phyloP scores from a whole-genome alignment of 1,284 basidiomycete species.

The Cryptococcus sp. region DNA sequence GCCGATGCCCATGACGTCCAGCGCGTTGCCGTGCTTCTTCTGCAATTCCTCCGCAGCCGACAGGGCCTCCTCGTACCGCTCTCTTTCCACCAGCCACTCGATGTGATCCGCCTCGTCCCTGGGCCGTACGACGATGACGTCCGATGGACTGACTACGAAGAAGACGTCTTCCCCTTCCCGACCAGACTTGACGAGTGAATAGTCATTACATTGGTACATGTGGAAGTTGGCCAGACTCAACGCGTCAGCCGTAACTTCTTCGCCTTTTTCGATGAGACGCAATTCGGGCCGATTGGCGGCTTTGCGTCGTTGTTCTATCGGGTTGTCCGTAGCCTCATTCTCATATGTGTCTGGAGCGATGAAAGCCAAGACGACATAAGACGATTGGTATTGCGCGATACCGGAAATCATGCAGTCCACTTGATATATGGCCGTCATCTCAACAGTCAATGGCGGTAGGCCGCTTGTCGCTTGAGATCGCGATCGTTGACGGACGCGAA shows the following conservation, averaged over 20 bases:
- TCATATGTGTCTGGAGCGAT: slow-evolving; percentile 53
- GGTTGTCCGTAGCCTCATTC: slow-evolving; percentile 71
- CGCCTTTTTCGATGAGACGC: slow-evolving; percentile 86
- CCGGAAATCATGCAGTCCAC: slow-evolving; percentile 95
- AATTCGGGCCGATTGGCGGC: slow-evolving; percentile 87
- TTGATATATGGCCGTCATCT: slow-evolving; percentile 88
- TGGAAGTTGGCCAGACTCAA: slow-evolving; percentile 77
- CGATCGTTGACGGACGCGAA: slow-evolving; percentile 65
- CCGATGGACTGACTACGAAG: slow-evolving; percentile 84
- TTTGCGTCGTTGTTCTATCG: slow-evolving; percentile 71
- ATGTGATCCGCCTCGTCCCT: slow-evolving; percentile 89
- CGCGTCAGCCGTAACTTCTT: slow-evolving; percentile 85
- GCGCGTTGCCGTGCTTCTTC: slow-evolving; percentile 52
- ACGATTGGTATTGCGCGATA: slow-evolving; percentile 72
- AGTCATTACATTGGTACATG: slow-evolving; percentile 90
- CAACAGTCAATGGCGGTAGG: slow-evolving; percentile 58
- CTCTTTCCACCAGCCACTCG: slow-evolving; percentile 84
- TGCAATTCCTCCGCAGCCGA: slow-evolving; percentile 71
- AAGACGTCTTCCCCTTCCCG: slow-evolving; percentile 52
- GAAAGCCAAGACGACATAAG: slow-evolving; percentile 84
- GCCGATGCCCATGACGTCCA: slow-evolving; percentile 75
- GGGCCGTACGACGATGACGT: slow-evolving; percentile 80
- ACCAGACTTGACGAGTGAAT: slow-evolving; percentile 62
- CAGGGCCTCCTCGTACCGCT: slow-evolving; percentile 85
- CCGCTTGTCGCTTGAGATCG: slow-evolving; percentile 56